phyloP scores from a whole-genome alignment of 257 asterid species.

The Thymus quinquecostatus region DNA sequence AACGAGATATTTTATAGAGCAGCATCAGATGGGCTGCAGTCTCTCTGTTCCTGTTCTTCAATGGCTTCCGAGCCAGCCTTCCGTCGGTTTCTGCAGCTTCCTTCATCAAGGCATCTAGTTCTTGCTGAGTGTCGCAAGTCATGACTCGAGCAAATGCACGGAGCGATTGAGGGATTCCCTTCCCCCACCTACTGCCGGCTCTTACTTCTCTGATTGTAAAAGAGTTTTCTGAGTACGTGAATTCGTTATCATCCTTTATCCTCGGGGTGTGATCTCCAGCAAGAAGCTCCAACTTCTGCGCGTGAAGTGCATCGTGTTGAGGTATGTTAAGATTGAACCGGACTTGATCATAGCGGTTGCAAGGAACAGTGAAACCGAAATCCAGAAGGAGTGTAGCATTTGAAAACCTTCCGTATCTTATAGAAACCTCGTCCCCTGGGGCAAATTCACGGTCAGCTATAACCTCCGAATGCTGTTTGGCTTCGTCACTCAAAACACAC shows the following conservation, averaged over 20 bases:
- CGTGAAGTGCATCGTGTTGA: constrained; percentile 50
- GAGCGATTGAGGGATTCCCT: constrained; percentile 80
- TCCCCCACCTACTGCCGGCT: constrained; percentile 53
- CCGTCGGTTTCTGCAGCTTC: constrained; percentile 76
- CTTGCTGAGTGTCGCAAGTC: constrained; percentile 58
- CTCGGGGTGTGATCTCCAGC: constrained; percentile 43
- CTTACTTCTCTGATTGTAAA: constrained; percentile 73
- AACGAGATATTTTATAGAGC: constrained; percentile 46
- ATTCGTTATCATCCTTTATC: constrained; percentile 50
- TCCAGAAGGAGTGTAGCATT: constrained; percentile 77
- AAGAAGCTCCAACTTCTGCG: constrained; percentile 66
- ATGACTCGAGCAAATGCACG: constrained; percentile 87
- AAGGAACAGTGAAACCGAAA: constrained; percentile 72
- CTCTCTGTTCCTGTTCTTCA: constrained; percentile 67
- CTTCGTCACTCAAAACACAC: constrained; percentile 56
- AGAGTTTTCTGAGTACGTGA: constrained; percentile 47
- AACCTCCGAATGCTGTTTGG: constrained; percentile 62
- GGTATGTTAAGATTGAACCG: constrained; percentile 57
- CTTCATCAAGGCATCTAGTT: constrained; percentile 54
- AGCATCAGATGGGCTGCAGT: constrained; percentile 68
- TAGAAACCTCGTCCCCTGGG: constrained; percentile 76
- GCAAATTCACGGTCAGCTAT: constrained; percentile 70
- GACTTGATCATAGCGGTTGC: constrained; percentile 69
- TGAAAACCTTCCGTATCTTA: constrained; percentile 78
- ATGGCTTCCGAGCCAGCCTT: constrained; percentile 73